Base-by-base conservation (phyloP, 108 stramenopile species). In the Seminavis robusta region DNA sequence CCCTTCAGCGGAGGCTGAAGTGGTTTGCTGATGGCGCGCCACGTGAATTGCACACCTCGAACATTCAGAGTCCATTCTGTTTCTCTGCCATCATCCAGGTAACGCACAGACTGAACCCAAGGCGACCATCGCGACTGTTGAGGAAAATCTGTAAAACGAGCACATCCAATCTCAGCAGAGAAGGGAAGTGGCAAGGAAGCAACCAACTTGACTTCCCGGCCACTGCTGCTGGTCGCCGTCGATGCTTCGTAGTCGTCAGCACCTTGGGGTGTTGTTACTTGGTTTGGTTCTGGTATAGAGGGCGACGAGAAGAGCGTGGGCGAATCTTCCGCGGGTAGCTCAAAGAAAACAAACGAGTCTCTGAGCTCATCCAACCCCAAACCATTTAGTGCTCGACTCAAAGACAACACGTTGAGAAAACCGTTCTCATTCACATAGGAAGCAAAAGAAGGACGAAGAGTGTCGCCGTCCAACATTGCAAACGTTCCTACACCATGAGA, bases 121-220 rank as follows among this genome's bases (percentile, higher is more conserved):
- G 90, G 90, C 8, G 84, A 86, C 90, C 90, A 92, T 3, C 90
- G 72, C 10, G 90, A 73, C 66, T 80, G 80, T 50, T 92, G 90
- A 8, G 90, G 90, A 21, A 92, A 40, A 47, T 92, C 90, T 2
- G 81, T 79, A 62, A 92, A 92, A 37, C 90, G 78, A 10, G 86
- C 69, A 55, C 80, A 79, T 20, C 86, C 90, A 17, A 81, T 73
- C 19, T 73, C 73, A 20, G 85, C 90, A 20, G 82, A 81, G 55
- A 92, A 92, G 26, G 90, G 90, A 38, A 92, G 80, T 1, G 80
- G 83, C 31, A 92, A 61, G 15, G 81, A 82, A 20, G 81, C 86
- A 0, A 77, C 67, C 4, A 88, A 69, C 9, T 66, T 79, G 30
- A 92, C 74, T 64, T 88, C 83, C 31, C 84, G 66, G 4, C 82